Evolutionary conservation across 2,329 filamentous ascomycete genomes (phyloP).

Genomic region (Pseudogymnoascus sp.): DNA sequence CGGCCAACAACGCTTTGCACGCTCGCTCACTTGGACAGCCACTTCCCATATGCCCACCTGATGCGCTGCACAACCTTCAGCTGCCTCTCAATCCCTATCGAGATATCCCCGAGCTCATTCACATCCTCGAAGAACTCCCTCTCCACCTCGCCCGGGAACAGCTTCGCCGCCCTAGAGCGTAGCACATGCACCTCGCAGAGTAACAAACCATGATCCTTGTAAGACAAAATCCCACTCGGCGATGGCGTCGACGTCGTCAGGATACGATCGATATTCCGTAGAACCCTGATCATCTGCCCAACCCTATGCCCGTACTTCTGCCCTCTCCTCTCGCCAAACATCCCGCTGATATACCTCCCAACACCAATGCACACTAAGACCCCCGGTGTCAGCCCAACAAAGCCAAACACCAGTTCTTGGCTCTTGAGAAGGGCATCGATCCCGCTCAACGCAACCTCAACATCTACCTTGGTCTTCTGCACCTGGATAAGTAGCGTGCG

Average conservation of each 20-base stretch:
- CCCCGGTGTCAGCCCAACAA: slow-evolving; percentile 86
- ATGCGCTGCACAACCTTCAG: slow-evolving; percentile 72
- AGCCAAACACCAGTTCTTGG: slow-evolving; percentile 96
- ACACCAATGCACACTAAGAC: slow-evolving; percentile 76
- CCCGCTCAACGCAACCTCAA: slow-evolving; percentile 90
- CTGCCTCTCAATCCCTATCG: slow-evolving; percentile 68
- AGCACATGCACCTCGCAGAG: slow-evolving; percentile 85
- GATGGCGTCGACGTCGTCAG: slow-evolving; percentile 60
- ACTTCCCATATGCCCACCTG: slow-evolving; percentile 81
- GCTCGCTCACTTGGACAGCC: slow-evolving; percentile 36
- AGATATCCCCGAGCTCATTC: slow-evolving; percentile 73
- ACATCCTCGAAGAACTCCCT: slow-evolving; percentile 85
- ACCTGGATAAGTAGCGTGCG: slow-evolving; percentile 90
- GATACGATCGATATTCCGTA: slow-evolving; percentile 83
- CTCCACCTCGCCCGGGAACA: slow-evolving; percentile 67
- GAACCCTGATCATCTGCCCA: slow-evolving; percentile 62
- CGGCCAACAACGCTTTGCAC: not conserved
- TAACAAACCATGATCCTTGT: slow-evolving; percentile 86
- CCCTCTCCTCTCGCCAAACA: slow-evolving; percentile 64
- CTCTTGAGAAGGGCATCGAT: slow-evolving; percentile 93
- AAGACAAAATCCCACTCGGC: slow-evolving; percentile 67
- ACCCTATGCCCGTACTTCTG: slow-evolving; percentile 55
- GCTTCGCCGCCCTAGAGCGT: slow-evolving; percentile 53
- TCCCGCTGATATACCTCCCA: slow-evolving; percentile 59
- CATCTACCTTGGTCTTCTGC: slow-evolving; percentile 97